These are phyloP conservation scores for Plasmodium knowlesi DNA, from an alignment of 169 alveolate genomes.

Conservation along the genomic window DNA sequence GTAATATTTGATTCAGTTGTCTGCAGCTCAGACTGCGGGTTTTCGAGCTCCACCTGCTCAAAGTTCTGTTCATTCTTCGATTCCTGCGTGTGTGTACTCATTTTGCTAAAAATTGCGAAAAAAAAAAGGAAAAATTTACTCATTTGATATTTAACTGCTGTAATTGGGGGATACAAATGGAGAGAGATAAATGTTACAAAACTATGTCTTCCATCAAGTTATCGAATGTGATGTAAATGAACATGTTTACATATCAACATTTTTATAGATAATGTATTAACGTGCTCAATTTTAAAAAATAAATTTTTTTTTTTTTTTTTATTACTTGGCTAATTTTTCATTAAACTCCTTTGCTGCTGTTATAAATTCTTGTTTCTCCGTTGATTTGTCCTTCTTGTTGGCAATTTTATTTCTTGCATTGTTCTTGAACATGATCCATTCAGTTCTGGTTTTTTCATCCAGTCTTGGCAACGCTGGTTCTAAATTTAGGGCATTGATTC, in stretches of 20 bases:
- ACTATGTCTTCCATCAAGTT: conserved; percentile 1
- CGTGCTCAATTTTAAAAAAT: background rate
- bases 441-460: conserved; percentile 68
- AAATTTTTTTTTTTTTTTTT: background rate
- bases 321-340: conserved; percentile 67
- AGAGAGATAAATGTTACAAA: background rate
- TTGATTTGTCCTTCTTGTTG: conserved; percentile 49
- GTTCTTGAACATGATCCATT: conserved; percentile 73
- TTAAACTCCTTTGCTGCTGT: conserved; percentile 65
- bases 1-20: conserved; percentile 1
- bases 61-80: conserved; percentile 12
- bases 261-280: background rate
- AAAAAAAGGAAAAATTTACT: background rate
- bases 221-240: background rate
- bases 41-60: conserved; percentile 12
- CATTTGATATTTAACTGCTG: background rate
- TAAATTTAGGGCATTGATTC: conserved; percentile 78
- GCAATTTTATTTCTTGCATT: conserved; percentile 27
- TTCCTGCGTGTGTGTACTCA: conserved; percentile 19
- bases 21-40: conserved; percentile 4
- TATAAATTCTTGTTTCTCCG: conserved; percentile 67
- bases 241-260: background rate
- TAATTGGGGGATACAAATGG: background rate
- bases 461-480: conserved; percentile 77
- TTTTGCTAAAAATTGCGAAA: conserved; percentile 33